Evolutionary conservation across 306 rosid genomes (phyloP).

Genomic region (Sicyos edulis): DNA sequence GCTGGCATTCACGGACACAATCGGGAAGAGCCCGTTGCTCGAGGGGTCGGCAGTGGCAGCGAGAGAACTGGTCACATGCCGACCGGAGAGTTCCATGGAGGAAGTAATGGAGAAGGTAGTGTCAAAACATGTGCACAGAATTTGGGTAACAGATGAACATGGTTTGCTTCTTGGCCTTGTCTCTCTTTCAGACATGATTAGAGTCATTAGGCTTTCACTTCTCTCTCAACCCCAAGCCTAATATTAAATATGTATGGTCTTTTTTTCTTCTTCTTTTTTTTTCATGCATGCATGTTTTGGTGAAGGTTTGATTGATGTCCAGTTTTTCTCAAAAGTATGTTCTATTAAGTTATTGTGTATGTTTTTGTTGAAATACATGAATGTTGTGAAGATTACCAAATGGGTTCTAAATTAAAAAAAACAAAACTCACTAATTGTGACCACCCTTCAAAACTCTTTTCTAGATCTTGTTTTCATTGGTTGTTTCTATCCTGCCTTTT

Average conservation of each 20-base stretch:
- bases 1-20: constrained; percentile 43
- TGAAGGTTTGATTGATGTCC: neutral
- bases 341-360: too few relatives aligned
- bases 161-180: constrained; percentile 68
- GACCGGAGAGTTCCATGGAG: constrained; percentile 34
- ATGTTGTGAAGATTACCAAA: too few relatives aligned
- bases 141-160: constrained; percentile 71
- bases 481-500: too few relatives aligned
- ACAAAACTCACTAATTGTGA: too few relatives aligned
- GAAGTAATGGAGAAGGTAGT: constrained; percentile 59
- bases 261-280: neutral
- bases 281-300: neutral
- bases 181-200: constrained; percentile 59
- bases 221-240: constrained; percentile 12
- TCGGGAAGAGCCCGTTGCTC: constrained; percentile 33
- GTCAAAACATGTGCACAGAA: constrained; percentile 57
- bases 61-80: constrained; percentile 58
- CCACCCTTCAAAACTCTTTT: too few relatives aligned
- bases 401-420: too few relatives aligned
- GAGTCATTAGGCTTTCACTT: constrained; percentile 51
- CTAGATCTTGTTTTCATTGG: too few relatives aligned
- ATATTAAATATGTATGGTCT: neutral
- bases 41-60: neutral
- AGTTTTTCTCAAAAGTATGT: too few relatives aligned
- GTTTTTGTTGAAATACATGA: too few relatives aligned